Percentiles rank a stretch among this genome's conserved stretches.
Evolutionary conservation across 2,329 filamentous ascomycete species (phyloP).

Genomic region (Trichoderma brevicompactum): DNA sequence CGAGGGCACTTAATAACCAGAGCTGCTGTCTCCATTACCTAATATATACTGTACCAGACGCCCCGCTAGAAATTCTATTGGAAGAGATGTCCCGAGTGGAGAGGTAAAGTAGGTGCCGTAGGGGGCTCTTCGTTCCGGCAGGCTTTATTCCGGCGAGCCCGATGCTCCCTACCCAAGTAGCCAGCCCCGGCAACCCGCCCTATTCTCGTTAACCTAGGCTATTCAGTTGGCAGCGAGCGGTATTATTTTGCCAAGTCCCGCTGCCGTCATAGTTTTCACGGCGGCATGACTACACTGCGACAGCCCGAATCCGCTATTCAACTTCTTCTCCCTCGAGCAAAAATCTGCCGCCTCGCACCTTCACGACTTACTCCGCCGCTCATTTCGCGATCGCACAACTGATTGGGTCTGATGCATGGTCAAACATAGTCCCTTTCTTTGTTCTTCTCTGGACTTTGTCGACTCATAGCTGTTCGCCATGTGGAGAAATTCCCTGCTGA

Average conservation of each 20-base stretch:
- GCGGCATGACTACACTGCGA: slow-evolving; percentile 2
- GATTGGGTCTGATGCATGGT: slow-evolving; percentile 35
- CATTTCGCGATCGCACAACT: slow-evolving; percentile 44
- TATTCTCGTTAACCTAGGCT: slow-evolving; percentile 22
- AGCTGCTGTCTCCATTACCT: neutral
- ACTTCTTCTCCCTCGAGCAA: slow-evolving; percentile 9
- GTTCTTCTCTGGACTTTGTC: slow-evolving; percentile 15
- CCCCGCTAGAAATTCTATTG: neutral
- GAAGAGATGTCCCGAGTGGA: neutral
- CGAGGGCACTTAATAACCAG: neutral
- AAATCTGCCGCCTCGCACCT: slow-evolving; percentile 10
- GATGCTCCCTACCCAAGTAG: neutral
- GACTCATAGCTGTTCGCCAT: slow-evolving; percentile 22
- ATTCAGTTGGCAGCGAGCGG: slow-evolving; percentile 4
- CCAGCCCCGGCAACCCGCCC: slow-evolving; percentile 12
- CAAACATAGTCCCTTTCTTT: slow-evolving; percentile 37
- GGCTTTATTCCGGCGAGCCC: slow-evolving; percentile 3
- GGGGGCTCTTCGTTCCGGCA: neutral
- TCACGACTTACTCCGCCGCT: slow-evolving; percentile 55
- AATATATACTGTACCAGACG: neutral
- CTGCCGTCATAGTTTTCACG: slow-evolving; percentile 24
- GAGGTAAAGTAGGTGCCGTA: slow-evolving; percentile 5
- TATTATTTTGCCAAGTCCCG: slow-evolving; percentile 21
- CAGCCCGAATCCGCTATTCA: neutral
- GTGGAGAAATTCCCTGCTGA: slow-evolving; percentile 27